Evolutionary conservation across 2,329 filamentous ascomycete genomes (phyloP).

Genomic region (Dactylellina cionopaga): DNA sequence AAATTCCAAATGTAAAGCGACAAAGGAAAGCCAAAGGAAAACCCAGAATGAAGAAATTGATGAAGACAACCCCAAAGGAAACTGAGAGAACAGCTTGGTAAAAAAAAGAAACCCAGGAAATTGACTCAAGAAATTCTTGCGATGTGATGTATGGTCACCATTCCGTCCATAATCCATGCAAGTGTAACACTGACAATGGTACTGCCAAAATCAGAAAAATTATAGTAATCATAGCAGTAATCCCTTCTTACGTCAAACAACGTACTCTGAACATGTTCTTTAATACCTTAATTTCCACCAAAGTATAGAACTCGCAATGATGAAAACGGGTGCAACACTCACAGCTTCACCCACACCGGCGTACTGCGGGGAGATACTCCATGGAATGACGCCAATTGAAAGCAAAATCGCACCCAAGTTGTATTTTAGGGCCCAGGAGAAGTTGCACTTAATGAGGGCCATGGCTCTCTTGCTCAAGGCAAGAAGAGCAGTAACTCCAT

Average conservation of each 20-base stretch:
- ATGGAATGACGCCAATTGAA: conserved; percentile 70
- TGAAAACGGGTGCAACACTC: conserved; percentile 76
- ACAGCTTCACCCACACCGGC: conserved; percentile 78
- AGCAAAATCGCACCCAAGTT: conserved; percentile 75
- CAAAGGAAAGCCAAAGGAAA: background rate
- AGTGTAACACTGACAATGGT: no score
- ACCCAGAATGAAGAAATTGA: background rate
- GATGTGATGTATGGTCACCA: no score
- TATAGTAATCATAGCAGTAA: background rate
- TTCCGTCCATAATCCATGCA: no score
- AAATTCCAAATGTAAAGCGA: no score
- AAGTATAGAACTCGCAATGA: conserved; percentile 62
- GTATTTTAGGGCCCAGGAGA: conserved; percentile 76
- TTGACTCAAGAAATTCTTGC: no score
- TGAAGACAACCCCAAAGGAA: background rate
- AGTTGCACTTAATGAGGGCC: conserved; percentile 71
- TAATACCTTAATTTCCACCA: conserved; percentile 46
- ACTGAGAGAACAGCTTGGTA: background rate
- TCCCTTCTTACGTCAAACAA: background rate
- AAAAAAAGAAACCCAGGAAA: background rate
- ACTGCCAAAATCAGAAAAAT: background rate
- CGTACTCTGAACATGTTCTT: background rate
- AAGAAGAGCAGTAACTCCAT: conserved; percentile 69
- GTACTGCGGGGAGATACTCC: conserved; percentile 69
- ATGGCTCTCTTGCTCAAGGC: conserved; percentile 63